Percentiles rank a stretch among this genome's conserved stretches.
phyloP scores from a whole-genome alignment of 495 filamentous ascomycete genomes.

The Daldinia concentrica region DNA sequence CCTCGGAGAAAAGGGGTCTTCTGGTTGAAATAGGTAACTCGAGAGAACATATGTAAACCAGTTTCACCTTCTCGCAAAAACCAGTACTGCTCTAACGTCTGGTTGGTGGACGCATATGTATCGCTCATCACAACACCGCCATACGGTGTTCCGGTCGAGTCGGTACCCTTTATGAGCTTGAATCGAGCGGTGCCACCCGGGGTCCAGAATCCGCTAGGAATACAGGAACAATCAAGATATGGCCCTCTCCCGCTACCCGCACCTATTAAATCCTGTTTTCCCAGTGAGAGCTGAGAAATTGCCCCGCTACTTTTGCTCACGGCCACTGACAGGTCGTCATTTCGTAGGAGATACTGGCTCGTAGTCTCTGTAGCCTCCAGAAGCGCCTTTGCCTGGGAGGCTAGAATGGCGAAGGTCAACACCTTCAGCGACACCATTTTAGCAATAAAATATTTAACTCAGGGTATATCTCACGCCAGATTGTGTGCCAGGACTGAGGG shows the following conservation, averaged over 20 bases:
- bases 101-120: constrained; percentile 60
- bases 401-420: constrained; percentile 18
- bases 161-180: constrained; percentile 58
- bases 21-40: constrained; percentile 63
- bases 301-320: constrained; percentile 57
- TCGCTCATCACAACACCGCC: constrained; percentile 63
- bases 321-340: constrained; percentile 57
- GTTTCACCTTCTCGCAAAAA: constrained; percentile 66
- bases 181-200: constrained; percentile 57
- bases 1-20: constrained; percentile 62
- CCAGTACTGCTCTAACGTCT: constrained; percentile 66
- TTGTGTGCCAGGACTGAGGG: neutral
- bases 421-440: constrained; percentile 27
- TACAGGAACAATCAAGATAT: constrained; percentile 68
- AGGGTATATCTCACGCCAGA: neutral
- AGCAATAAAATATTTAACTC: neutral
- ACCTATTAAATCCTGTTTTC: constrained; percentile 62
- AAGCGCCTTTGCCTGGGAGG: constrained; percentile 26
- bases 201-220: constrained; percentile 63
- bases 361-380: constrained; percentile 45
- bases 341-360: constrained; percentile 51
- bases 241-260: constrained; percentile 57
- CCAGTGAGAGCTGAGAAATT: constrained; percentile 55
- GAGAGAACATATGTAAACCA: constrained; percentile 64
- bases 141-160: constrained; percentile 58